phyloP scores from a whole-genome alignment of 2,329 filamentous ascomycete species.

The Tolypocladium pustulatum region DNA sequence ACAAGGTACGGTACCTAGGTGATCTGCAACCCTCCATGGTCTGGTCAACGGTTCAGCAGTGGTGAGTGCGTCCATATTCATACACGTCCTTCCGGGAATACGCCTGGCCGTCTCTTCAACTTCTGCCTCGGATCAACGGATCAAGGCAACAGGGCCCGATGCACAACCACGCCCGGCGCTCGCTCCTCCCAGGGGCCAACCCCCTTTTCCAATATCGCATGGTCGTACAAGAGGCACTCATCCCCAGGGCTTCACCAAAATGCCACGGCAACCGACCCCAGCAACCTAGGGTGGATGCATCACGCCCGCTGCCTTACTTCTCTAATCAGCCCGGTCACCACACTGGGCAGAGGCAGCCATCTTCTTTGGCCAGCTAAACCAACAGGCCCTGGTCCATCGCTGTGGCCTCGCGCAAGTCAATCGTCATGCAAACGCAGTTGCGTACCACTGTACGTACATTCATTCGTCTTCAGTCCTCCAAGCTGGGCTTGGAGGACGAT shows the following conservation, averaged over 20 bases:
- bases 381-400: neutral
- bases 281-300: neutral
- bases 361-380: neutral
- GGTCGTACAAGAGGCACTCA: neutral
- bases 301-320: neutral
- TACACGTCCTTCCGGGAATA: neutral
- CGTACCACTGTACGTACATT: neutral
- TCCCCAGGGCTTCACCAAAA: neutral
- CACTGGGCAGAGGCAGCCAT: neutral
- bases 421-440: neutral
- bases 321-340: neutral
- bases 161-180: neutral
- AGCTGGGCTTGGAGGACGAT: neutral
- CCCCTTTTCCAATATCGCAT: neutral
- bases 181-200: neutral
- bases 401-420: neutral
- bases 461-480: neutral
- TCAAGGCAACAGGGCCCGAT: neutral
- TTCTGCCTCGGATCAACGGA: neutral
- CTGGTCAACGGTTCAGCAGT: too few species aligned
- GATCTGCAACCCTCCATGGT: neutral
- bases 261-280: neutral
- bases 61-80: neutral
- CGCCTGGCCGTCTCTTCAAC: neutral
- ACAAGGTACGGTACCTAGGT: neutral